Evolutionary conservation across 805 yeast species (phyloP), one percentile per base, ranked within the genome.

Genomic region (Kluyveromyces dobzhanskii): DNA sequence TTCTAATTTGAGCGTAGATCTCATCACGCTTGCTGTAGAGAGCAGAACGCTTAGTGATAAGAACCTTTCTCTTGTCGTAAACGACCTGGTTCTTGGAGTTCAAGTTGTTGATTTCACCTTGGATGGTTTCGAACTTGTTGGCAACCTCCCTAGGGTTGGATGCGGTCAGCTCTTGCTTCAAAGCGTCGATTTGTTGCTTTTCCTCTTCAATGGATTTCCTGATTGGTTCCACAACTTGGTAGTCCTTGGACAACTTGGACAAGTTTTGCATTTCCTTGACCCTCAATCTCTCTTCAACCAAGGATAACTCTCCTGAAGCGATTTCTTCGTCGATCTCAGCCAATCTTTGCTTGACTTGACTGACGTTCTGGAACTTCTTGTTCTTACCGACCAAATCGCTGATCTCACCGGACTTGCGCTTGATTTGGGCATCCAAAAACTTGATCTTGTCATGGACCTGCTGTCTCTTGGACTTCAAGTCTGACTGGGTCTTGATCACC

Each of bases 221-320:
- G 52, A 75, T 75, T 53, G 76, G 75, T 56, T 79, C 87, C 50
- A 88, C 69, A 35, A 74, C 70, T 36, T 76, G 76, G 58, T 85
- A 84, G 61, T 81, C 88, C 62, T 81, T 82, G 56, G 80, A 77
- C 57, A 83, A 66, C 66, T 85, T 86, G 65, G 90, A 79, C 61
- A 92, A 75, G 33, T 79, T 63, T 38, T 86, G 73, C 71, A 86
- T 83, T 66, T 90, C 97, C 66, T 84, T 84, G 49, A 92, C 77
- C 48, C 71, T 65, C 57, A 78, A 73, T 69, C 85, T 81, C 73
- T 92, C 99, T 47, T 90, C 95, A 39, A 87, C 97, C 56, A 92
- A 76, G 52, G 85, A 76, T 59, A 92, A 70, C 33, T 71, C 64
- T 46, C 97, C 97, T 37, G 82, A 65, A 40, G 83, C 85, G 45